A percentile compares a stretch with the other conserved stretches of the same genome.
Conservation (phyloP, 2,329 filamentous ascomycete genomes). For the Pestalotiopsis sp. region DNA sequence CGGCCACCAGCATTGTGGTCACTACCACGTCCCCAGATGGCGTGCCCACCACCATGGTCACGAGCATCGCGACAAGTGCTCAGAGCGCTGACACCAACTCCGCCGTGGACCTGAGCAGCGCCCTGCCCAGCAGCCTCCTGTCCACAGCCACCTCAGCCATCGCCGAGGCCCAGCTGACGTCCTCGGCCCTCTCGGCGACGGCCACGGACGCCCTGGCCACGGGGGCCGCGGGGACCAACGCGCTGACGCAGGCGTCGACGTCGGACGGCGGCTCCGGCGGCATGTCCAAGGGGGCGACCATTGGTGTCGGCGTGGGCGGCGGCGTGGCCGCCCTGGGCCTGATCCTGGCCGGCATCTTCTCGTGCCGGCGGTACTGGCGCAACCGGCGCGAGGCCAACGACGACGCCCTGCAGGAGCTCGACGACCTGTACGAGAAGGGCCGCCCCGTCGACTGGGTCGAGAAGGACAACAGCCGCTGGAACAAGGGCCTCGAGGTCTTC, state of each 20-base stretch:
- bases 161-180: background rate
- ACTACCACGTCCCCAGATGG: background rate
- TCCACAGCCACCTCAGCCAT: background rate
- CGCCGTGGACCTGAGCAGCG: background rate
- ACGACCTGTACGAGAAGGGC: constrained; percentile 31
- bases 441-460: constrained; percentile 26
- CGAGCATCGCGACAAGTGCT: background rate
- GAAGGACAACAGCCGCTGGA: constrained; percentile 29
- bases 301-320: constrained; percentile 28
- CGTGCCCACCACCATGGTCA: constrained; percentile 3
- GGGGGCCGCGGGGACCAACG: background rate
- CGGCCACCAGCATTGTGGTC: background rate
- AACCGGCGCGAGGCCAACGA: constrained; percentile 30
- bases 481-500: constrained; percentile 30
- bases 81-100: background rate
- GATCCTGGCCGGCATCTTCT: constrained; percentile 25
- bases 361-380: constrained; percentile 31
- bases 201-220: background rate
- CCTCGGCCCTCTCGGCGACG: background rate
- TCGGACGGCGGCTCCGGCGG: constrained; percentile 10
- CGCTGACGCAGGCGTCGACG: background rate
- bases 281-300: constrained; percentile 26
- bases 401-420: constrained; percentile 26
- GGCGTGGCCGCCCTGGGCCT: constrained; percentile 28
- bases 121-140: constrained; percentile 1